phyloP scores from a whole-genome alignment of 768 basidiomycete genomes.

The Russula griseocarnosa region DNA sequence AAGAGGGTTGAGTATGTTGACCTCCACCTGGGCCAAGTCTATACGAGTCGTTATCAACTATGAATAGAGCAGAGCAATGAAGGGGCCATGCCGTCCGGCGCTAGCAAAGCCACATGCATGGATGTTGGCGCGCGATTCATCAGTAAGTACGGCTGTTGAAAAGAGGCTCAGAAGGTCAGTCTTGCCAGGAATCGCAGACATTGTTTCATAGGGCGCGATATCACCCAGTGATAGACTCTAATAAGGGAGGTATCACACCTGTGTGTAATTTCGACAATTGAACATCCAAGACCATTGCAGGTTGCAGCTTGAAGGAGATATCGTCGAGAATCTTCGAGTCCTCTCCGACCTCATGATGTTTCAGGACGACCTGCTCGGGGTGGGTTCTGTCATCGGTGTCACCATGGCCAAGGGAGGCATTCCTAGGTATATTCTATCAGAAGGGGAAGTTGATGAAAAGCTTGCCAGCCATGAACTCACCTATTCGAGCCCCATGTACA shows the following conservation, averaged over 20 bases:
- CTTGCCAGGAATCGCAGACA: neutral
- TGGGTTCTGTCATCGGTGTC: constrained; percentile 72
- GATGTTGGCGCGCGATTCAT: constrained; percentile 67
- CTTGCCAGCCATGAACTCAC: neutral
- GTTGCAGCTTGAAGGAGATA: constrained; percentile 52
- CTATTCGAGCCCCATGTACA: constrained; percentile 84
- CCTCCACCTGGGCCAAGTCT: constrained; percentile 60
- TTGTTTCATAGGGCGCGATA: neutral
- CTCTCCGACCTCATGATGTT: constrained; percentile 9
- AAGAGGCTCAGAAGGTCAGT: neutral
- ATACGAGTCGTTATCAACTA: neutral
- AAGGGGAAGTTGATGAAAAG: neutral
- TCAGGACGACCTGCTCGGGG: constrained; percentile 72
- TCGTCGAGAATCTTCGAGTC: constrained; percentile 27
- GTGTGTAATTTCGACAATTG: constrained; percentile 89
- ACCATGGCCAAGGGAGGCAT: constrained; percentile 82
- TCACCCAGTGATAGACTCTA: neutral
- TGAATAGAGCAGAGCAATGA: neutral
- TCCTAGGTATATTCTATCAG: constrained; percentile 41
- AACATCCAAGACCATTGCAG: constrained; percentile 59
- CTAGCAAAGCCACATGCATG: constrained; percentile 87
- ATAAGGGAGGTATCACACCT: constrained; percentile 38
- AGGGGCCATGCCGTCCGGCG: constrained; percentile 64
- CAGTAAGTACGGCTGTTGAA: constrained; percentile 55
- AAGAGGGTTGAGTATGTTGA: constrained; percentile 73